Conservation (phyloP, 257 asterid genomes). For the Solanum ossicruentum region DNA sequence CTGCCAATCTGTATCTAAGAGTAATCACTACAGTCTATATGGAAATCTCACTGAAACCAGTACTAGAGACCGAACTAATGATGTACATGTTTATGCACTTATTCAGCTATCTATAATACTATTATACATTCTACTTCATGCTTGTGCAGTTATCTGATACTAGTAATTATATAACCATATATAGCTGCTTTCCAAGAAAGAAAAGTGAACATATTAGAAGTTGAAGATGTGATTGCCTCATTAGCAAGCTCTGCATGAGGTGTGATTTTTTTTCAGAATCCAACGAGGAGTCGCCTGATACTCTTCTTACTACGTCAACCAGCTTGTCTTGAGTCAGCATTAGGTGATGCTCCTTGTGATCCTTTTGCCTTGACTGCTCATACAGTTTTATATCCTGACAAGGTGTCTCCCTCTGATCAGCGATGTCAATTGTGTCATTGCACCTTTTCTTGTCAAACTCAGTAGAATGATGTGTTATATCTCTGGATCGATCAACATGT, state of each 20-base stretch:
- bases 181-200: not conserved
- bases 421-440: constrained; percentile 13
- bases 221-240: constrained; percentile 39
- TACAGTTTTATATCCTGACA: constrained; percentile 3
- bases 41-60: not conserved
- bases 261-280: constrained; percentile 45
- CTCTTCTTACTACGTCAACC: constrained; percentile 57
- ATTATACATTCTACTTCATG: not conserved
- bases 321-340: constrained; percentile 52
- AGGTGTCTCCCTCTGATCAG: constrained; percentile 10
- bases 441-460: constrained; percentile 27
- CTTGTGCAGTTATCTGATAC: not conserved
- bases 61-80: not conserved
- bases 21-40: not conserved
- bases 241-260: constrained; percentile 55
- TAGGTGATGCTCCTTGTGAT: constrained; percentile 39
- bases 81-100: not conserved
- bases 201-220: not conserved
- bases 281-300: constrained; percentile 58
- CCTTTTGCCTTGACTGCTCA: constrained; percentile 17
- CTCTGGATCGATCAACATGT: constrained; percentile 11
- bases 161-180: not conserved
- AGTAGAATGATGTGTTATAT: constrained; percentile 6
- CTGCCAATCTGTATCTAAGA: not conserved
- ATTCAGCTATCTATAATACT: not conserved